Evolutionary conservation across 78 protist genomes (phyloP).

Genomic region (Mantamonas sphyraenae): DNA sequence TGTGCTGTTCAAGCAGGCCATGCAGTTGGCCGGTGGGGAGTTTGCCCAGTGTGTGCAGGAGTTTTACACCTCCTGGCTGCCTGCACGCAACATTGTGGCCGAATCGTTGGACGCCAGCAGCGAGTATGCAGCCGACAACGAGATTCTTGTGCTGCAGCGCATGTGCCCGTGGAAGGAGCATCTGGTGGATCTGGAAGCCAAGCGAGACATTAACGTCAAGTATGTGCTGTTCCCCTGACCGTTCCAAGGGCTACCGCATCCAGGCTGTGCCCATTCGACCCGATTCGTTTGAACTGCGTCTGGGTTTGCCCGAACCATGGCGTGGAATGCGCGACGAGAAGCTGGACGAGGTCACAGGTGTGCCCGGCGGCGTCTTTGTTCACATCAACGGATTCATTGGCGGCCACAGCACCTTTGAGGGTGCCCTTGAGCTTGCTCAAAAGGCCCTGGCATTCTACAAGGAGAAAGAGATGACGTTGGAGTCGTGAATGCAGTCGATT

Average conservation of each 20-base stretch:
- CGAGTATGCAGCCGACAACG: conserved; percentile 27
- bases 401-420: conserved; percentile 68
- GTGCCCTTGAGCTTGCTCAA: conserved; percentile 57
- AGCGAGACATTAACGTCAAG: neutral
- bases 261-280: conserved; percentile 34
- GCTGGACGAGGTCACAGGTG: conserved; percentile 16
- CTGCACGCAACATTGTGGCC: conserved; percentile 64
- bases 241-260: conserved; percentile 17
- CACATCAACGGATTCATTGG: conserved; percentile 83
- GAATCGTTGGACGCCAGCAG: conserved; percentile 10
- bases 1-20: conserved; percentile 39
- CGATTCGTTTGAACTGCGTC: conserved; percentile 11
- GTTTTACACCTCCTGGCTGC: conserved; percentile 43
- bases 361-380: conserved; percentile 1
- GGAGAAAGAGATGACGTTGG: too few species aligned
- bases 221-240: conserved; percentile 57
- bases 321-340: conserved; percentile 69
- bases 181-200: conserved; percentile 54
- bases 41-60: conserved; percentile 2
- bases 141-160: conserved; percentile 35
- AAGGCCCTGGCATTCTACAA: conserved; percentile 30
- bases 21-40: conserved; percentile 2
- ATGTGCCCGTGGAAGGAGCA: conserved; percentile 78
- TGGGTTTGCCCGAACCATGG: conserved; percentile 61
- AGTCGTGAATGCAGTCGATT: too few species aligned